Evolutionary conservation across 176 grass and related monocot genomes (phyloP).

Genomic region (Carex pumila): DNA sequence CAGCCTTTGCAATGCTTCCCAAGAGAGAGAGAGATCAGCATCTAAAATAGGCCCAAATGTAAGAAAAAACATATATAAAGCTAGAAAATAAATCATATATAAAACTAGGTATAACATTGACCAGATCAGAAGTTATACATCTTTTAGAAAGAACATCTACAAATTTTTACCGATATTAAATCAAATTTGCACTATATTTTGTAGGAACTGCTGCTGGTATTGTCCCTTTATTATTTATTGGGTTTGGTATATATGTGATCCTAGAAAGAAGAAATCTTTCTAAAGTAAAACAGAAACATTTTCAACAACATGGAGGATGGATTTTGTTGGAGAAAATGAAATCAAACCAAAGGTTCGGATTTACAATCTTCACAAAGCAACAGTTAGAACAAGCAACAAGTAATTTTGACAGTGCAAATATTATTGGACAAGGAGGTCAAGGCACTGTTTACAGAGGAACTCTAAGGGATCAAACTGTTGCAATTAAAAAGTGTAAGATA

Average conservation of each 20-base stretch:
- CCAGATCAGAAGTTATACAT: neutral
- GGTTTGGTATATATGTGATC: neutral
- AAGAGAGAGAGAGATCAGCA: no score
- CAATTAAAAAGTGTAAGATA: conserved; percentile 25
- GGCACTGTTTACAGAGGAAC: conserved; percentile 29
- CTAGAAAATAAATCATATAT: no score
- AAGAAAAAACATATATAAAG: no score
- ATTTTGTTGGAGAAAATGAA: conserved; percentile 21
- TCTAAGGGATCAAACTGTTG: neutral
- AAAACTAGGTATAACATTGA: no score
- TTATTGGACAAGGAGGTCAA: conserved; percentile 7
- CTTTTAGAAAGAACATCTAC: no score
- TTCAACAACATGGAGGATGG: conserved; percentile 28
- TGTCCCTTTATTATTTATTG: neutral
- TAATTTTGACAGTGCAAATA: conserved; percentile 7
- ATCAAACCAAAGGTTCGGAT: conserved; percentile 8
- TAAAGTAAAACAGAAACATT: conserved; percentile 27
- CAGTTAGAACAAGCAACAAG: conserved; percentile 23
- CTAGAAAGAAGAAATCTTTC: conserved; percentile 23
- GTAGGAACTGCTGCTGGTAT: neutral
- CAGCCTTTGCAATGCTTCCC: no score
- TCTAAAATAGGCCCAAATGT: no score
- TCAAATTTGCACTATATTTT: neutral
- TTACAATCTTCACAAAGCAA: conserved; percentile 18
- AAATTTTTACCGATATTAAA: neutral